Conservation (phyloP, 2,329 filamentous ascomycete genomes). For the Colletotrichum sp. region DNA sequence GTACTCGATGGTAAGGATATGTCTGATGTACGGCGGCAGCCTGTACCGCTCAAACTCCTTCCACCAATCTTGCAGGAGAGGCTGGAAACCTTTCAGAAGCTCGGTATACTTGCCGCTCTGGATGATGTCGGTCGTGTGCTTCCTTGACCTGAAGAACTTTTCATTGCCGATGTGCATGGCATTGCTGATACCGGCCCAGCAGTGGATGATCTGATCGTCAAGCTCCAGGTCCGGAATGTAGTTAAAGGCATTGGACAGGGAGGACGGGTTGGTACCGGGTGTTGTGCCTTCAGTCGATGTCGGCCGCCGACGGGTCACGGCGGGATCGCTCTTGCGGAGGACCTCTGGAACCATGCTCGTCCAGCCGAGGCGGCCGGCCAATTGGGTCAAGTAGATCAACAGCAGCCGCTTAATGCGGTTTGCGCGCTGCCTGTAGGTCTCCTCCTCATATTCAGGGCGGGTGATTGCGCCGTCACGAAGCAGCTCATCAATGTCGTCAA, state of each 20-base stretch:
- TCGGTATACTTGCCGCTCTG: constrained; percentile 84
- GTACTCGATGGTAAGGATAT: constrained; percentile 92
- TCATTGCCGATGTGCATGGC: constrained; percentile 93
- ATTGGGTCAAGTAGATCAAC: constrained; percentile 89
- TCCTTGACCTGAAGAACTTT: constrained; percentile 83
- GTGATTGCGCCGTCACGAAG: constrained; percentile 63
- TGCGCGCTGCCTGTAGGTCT: constrained; percentile 77
- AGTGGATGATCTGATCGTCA: constrained; percentile 79
- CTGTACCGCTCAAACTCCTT: constrained; percentile 81
- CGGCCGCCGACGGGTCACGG: constrained; percentile 55
- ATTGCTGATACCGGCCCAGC: constrained; percentile 92
- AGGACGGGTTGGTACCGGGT: constrained; percentile 63
- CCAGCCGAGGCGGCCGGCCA: constrained; percentile 90
- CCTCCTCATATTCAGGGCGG: constrained; percentile 73
- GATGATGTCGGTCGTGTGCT: constrained; percentile 88
- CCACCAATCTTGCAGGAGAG: constrained; percentile 79
- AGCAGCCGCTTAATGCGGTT: constrained; percentile 85
- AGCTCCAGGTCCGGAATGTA: constrained; percentile 71
- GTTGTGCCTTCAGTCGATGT: constrained; percentile 62
- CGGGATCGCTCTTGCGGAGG: constrained; percentile 62
- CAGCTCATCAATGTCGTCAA: constrained; percentile 83
- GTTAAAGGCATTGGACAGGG: constrained; percentile 63
- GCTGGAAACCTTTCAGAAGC: constrained; percentile 80
- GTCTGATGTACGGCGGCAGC: constrained; percentile 67
- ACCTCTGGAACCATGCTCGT: constrained; percentile 89